Evolutionary conservation across 768 basidiomycete species (phyloP), one percentile per base, ranked within the genome.

Genomic region (Psilocybe tampanensis): DNA sequence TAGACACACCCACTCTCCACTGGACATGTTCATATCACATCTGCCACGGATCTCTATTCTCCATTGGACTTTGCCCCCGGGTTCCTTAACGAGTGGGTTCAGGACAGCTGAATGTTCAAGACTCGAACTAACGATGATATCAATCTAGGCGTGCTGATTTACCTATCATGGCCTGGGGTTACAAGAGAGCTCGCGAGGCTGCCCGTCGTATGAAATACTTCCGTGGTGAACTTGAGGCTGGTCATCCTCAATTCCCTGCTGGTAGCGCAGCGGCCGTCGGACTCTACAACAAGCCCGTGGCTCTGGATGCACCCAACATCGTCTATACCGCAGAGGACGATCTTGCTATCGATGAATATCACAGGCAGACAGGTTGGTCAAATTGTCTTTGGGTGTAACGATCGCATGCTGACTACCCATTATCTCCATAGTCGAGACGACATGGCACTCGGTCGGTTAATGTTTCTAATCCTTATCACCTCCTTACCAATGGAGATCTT

Each of bases 171-270:
- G 72, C 70, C 44, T 81, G 82, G 75, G 73, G 64, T 0, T 88
- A 86, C 68, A 89, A 88, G 60, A 74, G 74, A 45, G 52, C 65
- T 5, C 77, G 85, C 0, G 86, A 89, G 66, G 57, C 83, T 15
- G 70, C 73, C 8, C 79, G 86, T 34, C 81, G 86, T n/a, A 84
- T 86, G 78, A 62, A 71, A 3, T 52, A 62, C 26, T 80, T 74
- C 62, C 70, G 76, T 23, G 80, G 80, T 2, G 79, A 78, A 50
- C 57, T 72, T 7, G 44, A 48, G 6, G 55, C 56, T 7, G 66
- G 60, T 1, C 75, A 80, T 60, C 80, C 79, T 2, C 52, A 19
- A 18, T 80, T 75, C 59, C 63, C 72, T 21, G 52, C 60, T 41
- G 71, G 60, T 42, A 76, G 73, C 39, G 44, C 57, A 4, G 75